Evolutionary conservation across 352 stramenopile genomes (phyloP).

Genomic region (Thraustochytrium sp.): DNA sequence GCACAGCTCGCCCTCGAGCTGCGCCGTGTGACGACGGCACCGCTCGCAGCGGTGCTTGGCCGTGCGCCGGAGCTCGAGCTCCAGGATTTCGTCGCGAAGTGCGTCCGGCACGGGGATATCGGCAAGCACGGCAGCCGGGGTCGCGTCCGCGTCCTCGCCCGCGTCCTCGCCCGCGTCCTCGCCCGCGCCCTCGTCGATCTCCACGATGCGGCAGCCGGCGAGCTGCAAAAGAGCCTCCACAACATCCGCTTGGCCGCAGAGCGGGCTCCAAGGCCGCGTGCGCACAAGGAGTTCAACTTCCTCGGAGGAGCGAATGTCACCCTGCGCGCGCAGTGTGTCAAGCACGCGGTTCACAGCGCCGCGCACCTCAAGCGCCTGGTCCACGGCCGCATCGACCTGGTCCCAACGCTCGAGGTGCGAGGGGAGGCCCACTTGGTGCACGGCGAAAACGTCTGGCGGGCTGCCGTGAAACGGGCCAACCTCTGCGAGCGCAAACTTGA

Average conservation of each 20-base stretch:
- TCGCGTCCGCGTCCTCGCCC: no score
- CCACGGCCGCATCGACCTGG: not conserved
- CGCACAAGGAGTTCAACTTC: not conserved
- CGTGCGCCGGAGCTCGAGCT: not conserved
- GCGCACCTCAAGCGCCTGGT: not conserved
- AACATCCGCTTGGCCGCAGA: not conserved
- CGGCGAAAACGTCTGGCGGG: not conserved
- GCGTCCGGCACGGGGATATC: not conserved
- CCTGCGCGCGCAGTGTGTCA: not conserved
- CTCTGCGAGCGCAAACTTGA: slow-evolving; percentile 1
- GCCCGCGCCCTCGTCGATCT: no score
- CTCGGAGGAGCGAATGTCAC: not conserved
- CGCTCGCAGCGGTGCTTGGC: not conserved
- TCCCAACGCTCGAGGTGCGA: not conserved
- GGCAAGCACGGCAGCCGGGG: not conserved
- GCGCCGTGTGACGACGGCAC: not conserved
- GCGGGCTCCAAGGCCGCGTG: not conserved
- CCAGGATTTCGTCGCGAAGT: not conserved
- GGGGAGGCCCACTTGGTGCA: not conserved
- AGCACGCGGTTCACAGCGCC: not conserved
- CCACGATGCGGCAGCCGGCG: no score
- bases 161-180: no score
- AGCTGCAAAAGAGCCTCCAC: no score
- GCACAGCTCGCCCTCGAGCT: not conserved
- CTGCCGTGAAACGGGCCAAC: not conserved